Conservation (phyloP, 106 monocot species). For the Allium cepa region DNA sequence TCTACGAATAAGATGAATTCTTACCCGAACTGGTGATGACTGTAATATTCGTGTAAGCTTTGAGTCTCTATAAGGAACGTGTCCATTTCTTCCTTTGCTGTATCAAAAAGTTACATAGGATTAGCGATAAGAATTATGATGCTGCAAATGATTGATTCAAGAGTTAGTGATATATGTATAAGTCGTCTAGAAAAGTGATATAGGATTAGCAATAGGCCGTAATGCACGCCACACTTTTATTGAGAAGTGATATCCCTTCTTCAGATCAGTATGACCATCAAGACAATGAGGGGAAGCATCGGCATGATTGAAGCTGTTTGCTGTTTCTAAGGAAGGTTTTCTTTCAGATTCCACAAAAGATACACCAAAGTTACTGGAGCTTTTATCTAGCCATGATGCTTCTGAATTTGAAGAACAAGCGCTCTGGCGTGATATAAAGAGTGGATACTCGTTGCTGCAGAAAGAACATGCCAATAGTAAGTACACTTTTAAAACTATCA, state of each 20-base stretch:
- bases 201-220: constrained; percentile 83
- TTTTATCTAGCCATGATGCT: constrained; percentile 79
- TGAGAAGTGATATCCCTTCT: constrained; percentile 90
- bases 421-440: constrained; percentile 80
- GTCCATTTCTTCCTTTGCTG: too few relatives aligned
- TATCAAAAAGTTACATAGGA: too few relatives aligned
- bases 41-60: too few relatives aligned
- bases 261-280: constrained; percentile 73
- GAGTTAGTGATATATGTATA: too few relatives aligned
- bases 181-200: too few relatives aligned
- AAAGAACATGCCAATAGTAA: not conserved
- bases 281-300: constrained; percentile 62
- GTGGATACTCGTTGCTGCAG: too few relatives aligned
- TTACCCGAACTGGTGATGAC: too few relatives aligned
- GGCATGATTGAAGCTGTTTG: constrained; percentile 50
- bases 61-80: too few relatives aligned
- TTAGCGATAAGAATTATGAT: too few relatives aligned
- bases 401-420: constrained; percentile 64
- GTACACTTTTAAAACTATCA: not conserved
- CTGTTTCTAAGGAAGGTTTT: constrained; percentile 42
- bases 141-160: too few relatives aligned
- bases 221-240: constrained; percentile 92
- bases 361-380: constrained; percentile 77
- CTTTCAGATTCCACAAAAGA: constrained; percentile 77
- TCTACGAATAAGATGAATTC: too few relatives aligned